Base-by-base conservation (phyloP, 1,284 basidiomycete species). In the Malassezia brasiliensis region DNA sequence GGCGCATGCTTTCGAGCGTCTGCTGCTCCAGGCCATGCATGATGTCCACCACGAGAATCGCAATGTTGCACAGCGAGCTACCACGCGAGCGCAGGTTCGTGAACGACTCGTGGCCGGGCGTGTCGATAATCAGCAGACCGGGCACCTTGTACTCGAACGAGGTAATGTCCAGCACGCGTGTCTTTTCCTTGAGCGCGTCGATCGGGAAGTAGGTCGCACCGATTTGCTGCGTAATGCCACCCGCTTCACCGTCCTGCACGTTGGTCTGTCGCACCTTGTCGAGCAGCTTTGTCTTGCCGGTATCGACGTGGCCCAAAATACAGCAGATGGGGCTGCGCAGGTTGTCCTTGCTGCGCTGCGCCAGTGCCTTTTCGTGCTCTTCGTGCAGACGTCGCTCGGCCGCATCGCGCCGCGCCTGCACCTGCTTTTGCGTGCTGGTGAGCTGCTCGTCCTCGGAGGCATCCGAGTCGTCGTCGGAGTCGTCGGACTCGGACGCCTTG, bases 221-320 rank as follows among this genome's bases (percentile, higher is more conserved):
- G 66, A 99, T 99, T 76, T 99, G 94, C 77, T 98, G 94, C 0
- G 94, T 99, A 76, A 99, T 99, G 80, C 94, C 94, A 74, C 94
- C 94, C 1, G 94, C 94, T 82, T 99, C 94, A 57, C 94, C 94
- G 76, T 96, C 93, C 79, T 98, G 93, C 17, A 99, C 94, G 68
- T 96, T 96, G 8, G 93, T 98, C 85, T 98, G 93, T 68, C 94
- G 90, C 75, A 99, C 96, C 89, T 98, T 98, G 77, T 99, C 94
- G 64, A 99, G 79, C 47, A 99, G 78, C 77, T 96, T 98, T 39
- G 94, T 99, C 79, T 99, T 99, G 65, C 94, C 94, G 4, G 93
- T 98, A 80, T 99, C 94, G 82, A 99, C 94, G 77, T 99, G 94
- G 59, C 94, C 94, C 58, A 99, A 79, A 75, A 99, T 98, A 84